Base-by-base conservation (phyloP, 768 basidiomycete genomes). In the Boletus bicolor region DNA sequence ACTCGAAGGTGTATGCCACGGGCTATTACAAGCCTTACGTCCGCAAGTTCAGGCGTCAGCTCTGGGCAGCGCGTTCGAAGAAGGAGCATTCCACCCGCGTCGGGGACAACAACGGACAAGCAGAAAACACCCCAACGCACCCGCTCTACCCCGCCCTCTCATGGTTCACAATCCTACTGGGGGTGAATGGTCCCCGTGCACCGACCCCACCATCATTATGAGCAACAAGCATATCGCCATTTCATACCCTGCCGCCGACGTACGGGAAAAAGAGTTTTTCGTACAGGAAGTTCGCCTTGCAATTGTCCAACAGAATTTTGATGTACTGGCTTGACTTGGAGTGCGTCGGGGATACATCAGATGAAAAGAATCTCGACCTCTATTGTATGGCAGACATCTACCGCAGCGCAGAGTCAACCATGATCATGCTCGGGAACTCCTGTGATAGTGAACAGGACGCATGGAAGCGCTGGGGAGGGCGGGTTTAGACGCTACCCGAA, bases 261-360 rank as follows among this genome's bases (percentile, higher is more conserved):
- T 64, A 11, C 54, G 15, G 17, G 17, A 38, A 14, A 61, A 58
- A 30, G 43, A 24, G 1, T 5, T 10, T 7, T 64, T 64, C 12
- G 53, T 21, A 7, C 44, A 54, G 4, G 54, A 49, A 36, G 50
- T 64, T 42, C 60, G 56, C 7, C 19, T 30, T 4, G 46, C 44
- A 4, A 42, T 21, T 37, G 41, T 28, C 42, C 39, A 7, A n/a
- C 15, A 12, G 21, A 51, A 41, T 19, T 49, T 50, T 26, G 2
- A 56, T 5, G 63, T 64, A 64, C 43, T 64, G 63, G 63, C 49
- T 56, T 24, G 63, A 64, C 38, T 12, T 62, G 47, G 63, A 64
- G 30, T 64, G 63, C 28, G 9, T 61, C 34, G 59, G 59, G 7
- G 28, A 61, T 32, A 52, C 51, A 14, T 30, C 44, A 7, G 51